A percentile compares a stretch with the other conserved stretches of the same genome.
Conservation (phyloP, 768 basidiomycete genomes). For the Porpolomopsis calyptriformis region DNA sequence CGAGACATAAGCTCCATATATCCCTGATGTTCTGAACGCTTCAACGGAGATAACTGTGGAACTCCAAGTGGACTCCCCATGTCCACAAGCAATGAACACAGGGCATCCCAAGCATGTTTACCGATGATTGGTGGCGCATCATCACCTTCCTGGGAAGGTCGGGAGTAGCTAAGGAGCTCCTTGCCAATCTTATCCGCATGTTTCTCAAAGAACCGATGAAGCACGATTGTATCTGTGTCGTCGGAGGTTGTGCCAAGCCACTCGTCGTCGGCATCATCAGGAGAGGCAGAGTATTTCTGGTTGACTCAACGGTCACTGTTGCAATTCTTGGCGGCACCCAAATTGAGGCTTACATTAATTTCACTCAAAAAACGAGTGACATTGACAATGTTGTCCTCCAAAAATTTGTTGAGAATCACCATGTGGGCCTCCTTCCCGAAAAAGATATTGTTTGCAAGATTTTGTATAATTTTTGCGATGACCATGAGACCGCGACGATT, state of each 20-base stretch:
- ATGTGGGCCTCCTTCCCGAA: conserved; percentile 88
- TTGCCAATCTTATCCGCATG: conserved; percentile 84
- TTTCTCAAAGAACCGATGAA: conserved; percentile 77
- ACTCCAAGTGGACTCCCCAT: conserved; percentile 59
- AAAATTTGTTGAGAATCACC: conserved; percentile 68
- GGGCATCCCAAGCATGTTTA: conserved; percentile 75
- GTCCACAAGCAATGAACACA: conserved; percentile 73
- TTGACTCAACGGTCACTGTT: not conserved
- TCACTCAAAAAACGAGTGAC: conserved; percentile 70
- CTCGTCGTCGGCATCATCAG: conserved; percentile 55
- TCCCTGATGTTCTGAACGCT: conserved; percentile 46
- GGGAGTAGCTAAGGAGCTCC: conserved; percentile 66
- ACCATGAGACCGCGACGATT: conserved; percentile 74
- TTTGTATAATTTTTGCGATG: conserved; percentile 88
- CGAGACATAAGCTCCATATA: conserved; percentile 60
- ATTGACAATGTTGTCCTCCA: conserved; percentile 55
- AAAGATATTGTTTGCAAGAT: conserved; percentile 86
- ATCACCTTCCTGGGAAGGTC: conserved; percentile 46
- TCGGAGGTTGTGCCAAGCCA: conserved; percentile 72
- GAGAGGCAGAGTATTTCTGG: conserved; percentile 29
- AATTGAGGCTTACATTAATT: conserved; percentile 42
- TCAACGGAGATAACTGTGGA: conserved; percentile 43
- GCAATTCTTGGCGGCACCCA: not conserved
- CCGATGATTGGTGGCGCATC: conserved; percentile 48
- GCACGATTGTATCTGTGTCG: conserved; percentile 72